These are phyloP conservation scores for Aspergillus japonicus DNA, from an alignment of 2,329 filamentous ascomycete species.

Conservation along the genomic window DNA sequence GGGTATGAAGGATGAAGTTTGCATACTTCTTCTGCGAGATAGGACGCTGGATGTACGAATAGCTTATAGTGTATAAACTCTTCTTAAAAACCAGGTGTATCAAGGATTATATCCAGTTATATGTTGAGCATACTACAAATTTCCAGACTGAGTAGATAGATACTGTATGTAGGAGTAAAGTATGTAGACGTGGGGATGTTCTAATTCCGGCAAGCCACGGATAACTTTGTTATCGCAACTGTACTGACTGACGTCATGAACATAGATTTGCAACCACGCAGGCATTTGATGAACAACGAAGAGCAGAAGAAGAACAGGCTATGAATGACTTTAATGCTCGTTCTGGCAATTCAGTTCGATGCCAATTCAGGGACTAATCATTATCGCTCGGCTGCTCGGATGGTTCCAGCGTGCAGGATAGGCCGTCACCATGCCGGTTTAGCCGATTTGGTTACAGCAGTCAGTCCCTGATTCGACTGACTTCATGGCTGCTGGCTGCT, in stretches of 20 bases:
- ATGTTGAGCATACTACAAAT: no score
- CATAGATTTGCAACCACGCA: neutral
- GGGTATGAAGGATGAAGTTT: no score
- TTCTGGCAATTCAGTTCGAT: neutral
- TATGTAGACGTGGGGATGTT: neutral
- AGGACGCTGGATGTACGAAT: no score
- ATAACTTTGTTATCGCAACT: neutral
- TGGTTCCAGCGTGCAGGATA: neutral
- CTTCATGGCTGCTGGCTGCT: neutral
- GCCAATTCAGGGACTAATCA: no score
- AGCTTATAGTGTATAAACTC: no score
- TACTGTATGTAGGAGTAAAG: no score
- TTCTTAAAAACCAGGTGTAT: no score
- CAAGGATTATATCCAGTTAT: no score
- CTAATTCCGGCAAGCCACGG: conserved; percentile 6
- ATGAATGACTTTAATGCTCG: no score
- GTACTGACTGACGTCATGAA: conserved; percentile 9
- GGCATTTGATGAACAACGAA: neutral
- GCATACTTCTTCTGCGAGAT: no score
- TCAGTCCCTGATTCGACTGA: neutral
- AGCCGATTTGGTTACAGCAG: neutral
- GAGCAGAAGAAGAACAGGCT: neutral
- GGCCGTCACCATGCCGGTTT: neutral
- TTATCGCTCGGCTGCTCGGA: neutral
- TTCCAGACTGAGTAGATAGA: no score